Evolutionary conservation across 108 stramenopile genomes (phyloP), one percentile per base, ranked within the genome.

Genomic region (Aureococcus anophagefferens): DNA sequence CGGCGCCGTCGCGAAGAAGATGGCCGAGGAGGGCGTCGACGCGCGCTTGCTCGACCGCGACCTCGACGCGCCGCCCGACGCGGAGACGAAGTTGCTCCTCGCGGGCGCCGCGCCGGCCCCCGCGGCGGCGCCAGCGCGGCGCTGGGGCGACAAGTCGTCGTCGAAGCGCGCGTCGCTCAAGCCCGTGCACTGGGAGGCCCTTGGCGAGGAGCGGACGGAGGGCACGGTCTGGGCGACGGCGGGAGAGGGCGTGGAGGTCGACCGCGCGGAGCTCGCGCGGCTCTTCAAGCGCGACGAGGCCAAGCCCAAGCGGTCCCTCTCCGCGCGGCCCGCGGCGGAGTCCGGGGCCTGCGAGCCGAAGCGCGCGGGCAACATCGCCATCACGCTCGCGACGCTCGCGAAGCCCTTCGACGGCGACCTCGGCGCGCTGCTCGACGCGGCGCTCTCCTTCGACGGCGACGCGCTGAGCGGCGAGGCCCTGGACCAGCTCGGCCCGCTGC

Each of bases 21-120:
- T 69, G 68, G 16, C 18, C 45, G 51, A 46, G 51, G 68, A 69
- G n/a, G 68, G 68, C 45, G 11, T 69, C 34, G 68, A 46, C 51
- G 29, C 68, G 17, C 4, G 17, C 3, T 25, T 69, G 4, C 36
- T 69, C 1, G 68, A 69, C 45, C 0, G 1, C 1, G 46, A 59
- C 68, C 68, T 35, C 29, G 40, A 44, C 40, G 40, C 40, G 40
- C 40, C 40, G 40, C 40, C 40, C 40, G 40, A 44, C 40, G 40
- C 40, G 40, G 40, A 5, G 40, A 44, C 40, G 40, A 11, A 11
- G 40, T 13, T 5, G 13, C 13, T 44, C 9, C 40, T 44, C 40
- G 13, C 5, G 9, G 13, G 13, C 9, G 40, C 5, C 9, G 40
- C 40, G 9, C 40, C 40, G 40, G 5, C 40, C 9, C 5, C 40